Conservation (phyloP, 768 basidiomycete genomes). For the Artomyces pyxidatus region DNA sequence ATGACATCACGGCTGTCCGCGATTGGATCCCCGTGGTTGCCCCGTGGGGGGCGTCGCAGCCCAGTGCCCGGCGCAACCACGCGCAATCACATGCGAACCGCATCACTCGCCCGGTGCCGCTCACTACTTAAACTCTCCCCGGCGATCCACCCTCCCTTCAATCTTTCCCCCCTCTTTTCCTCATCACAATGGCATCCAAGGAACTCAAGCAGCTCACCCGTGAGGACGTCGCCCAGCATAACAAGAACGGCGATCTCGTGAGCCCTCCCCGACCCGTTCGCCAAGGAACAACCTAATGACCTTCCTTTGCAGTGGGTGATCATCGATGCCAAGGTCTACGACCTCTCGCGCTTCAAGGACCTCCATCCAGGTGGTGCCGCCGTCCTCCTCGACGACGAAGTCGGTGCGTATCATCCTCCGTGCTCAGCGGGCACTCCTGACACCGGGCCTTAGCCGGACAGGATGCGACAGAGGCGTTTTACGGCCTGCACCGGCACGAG, state of each 20-base stretch:
- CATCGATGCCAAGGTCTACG: constrained; percentile 78
- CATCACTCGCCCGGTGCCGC: no score
- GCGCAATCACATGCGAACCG: constrained; percentile 7
- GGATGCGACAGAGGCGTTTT: constrained; percentile 83
- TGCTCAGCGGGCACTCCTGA: neutral
- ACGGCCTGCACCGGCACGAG: constrained; percentile 77
- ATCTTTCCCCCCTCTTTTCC: neutral
- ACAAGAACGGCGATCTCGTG: constrained; percentile 68
- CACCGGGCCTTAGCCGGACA: constrained; percentile 39
- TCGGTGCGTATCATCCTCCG: constrained; percentile 41
- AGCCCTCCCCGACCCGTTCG: constrained; percentile 16
- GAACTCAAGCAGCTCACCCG: constrained; percentile 42
- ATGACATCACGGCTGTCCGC: neutral
- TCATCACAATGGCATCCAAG: constrained; percentile 18
- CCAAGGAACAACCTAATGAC: neutral
- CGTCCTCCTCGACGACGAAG: constrained; percentile 69
- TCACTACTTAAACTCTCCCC: constrained; percentile 1
- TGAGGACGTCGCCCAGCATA: constrained; percentile 79
- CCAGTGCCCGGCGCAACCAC: neutral
- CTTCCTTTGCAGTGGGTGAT: constrained; percentile 57
- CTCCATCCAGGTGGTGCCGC: constrained; percentile 80
- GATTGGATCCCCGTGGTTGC: neutral
- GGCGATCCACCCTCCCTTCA: neutral
- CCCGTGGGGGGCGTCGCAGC: neutral
- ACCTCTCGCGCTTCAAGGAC: constrained; percentile 69